Conservation (phyloP, 352 stramenopile genomes). For the Blastocystis sp. region DNA sequence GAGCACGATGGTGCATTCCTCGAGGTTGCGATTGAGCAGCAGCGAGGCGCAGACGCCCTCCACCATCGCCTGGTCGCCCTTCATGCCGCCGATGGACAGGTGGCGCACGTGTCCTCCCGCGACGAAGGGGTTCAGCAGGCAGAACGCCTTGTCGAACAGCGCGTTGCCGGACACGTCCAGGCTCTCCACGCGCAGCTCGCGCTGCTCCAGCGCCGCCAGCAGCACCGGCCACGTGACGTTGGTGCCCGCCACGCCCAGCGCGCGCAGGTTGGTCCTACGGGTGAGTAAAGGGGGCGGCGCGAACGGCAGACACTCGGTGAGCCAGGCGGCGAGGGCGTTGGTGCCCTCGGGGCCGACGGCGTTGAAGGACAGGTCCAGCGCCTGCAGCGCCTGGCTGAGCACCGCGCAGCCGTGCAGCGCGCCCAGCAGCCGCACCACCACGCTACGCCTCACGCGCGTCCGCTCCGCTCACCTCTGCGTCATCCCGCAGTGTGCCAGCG, state of each 20-base stretch:
- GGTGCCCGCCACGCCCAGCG: neutral
- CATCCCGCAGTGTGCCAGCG: slow-evolving; percentile 25
- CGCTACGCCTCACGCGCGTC: neutral
- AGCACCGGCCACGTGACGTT: slow-evolving; percentile 18
- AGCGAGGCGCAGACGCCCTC: slow-evolving; percentile 30
- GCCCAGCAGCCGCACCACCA: neutral
- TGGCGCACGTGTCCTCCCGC: slow-evolving; percentile 10
- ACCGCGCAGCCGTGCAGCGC: neutral
- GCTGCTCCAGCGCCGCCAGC: neutral
- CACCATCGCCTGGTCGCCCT: slow-evolving; percentile 20
- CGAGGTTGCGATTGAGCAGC: slow-evolving; percentile 31
- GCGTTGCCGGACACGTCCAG: neutral
- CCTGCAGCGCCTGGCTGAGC: neutral
- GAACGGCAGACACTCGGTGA: slow-evolving; percentile 12
- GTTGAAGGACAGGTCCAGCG: slow-evolving; percentile 20
- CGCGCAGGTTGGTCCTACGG: neutral
- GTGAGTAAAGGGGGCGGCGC: neutral
- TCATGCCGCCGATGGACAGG: slow-evolving; percentile 1
- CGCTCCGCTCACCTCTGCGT: neutral
- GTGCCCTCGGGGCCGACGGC: slow-evolving; percentile 33
- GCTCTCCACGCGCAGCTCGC: neutral
- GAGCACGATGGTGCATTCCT: neutral
- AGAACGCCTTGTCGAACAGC: slow-evolving; percentile 37
- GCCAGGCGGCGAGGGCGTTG: slow-evolving; percentile 12
- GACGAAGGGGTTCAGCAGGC: slow-evolving; percentile 34